phyloP scores from a whole-genome alignment of 441 rosid species.

The Pelargonium cotyledonis region DNA sequence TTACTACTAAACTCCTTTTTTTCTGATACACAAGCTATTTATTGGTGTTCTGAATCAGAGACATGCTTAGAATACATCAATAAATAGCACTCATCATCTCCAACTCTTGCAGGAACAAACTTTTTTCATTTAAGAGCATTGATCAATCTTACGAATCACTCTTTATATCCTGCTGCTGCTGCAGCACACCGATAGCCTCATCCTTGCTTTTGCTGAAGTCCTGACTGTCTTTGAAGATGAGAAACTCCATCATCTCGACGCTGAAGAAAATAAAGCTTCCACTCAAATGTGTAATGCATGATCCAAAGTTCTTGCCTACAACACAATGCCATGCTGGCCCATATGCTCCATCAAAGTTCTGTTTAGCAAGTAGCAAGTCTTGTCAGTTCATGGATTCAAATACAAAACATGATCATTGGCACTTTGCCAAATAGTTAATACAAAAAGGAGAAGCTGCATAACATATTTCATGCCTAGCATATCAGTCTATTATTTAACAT shows the following conservation, averaged over 20 bases:
- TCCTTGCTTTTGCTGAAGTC: constrained; percentile 40
- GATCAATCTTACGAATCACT: constrained; percentile 8
- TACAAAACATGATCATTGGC: not conserved
- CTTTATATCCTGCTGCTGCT: constrained; percentile 15
- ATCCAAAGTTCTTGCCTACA: constrained; percentile 47
- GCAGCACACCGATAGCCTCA: constrained; percentile 36
- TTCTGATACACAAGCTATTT: too few species aligned
- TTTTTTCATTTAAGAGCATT: too few species aligned
- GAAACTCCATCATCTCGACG: constrained; percentile 47
- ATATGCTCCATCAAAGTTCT: constrained; percentile 44
- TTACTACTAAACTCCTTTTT: too few species aligned
- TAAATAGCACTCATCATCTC: too few species aligned
- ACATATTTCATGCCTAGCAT: not conserved
- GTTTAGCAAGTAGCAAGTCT: constrained; percentile 12
- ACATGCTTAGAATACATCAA: too few species aligned
- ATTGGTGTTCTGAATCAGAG: too few species aligned
- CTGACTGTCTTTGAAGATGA: constrained; percentile 46
- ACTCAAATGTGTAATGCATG: constrained; percentile 43
- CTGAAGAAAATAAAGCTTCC: constrained; percentile 44
- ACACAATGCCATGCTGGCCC: constrained; percentile 51
- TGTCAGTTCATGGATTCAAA: not conserved
- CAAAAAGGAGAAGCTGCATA: not conserved
- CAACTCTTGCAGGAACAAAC: too few species aligned
- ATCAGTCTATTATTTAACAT: too few species aligned
- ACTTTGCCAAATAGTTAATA: not conserved